Evolutionary conservation across 2,329 filamentous ascomycete species (phyloP).

Genomic region (Fusarium oxysporum): DNA sequence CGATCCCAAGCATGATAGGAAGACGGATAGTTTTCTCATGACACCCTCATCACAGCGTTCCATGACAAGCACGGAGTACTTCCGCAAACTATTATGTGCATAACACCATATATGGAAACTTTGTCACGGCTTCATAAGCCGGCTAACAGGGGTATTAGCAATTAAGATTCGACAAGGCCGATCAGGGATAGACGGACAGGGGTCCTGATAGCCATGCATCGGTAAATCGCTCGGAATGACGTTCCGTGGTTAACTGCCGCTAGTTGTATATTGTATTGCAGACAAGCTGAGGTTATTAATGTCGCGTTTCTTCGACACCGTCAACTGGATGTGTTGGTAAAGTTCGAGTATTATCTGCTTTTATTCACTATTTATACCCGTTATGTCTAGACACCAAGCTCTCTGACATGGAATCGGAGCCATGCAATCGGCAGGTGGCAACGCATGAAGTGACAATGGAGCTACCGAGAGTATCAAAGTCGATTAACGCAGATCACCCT

Average conservation of each 20-base stretch:
- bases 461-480: no score
- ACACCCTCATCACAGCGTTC: not conserved
- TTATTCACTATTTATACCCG: not conserved
- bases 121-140: not conserved
- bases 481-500: accelerated
- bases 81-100: not conserved
- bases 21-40: not conserved
- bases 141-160: not conserved
- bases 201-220: not conserved
- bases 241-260: not conserved
- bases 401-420: no score
- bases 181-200: not conserved
- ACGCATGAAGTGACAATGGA: no score
- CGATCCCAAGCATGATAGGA: no score
- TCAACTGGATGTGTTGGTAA: accelerated
- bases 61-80: not conserved
- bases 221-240: not conserved
- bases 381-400: accelerated
- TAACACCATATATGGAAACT: not conserved
- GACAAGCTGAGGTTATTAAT: accelerated
- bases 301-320: not conserved
- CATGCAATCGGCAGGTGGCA: no score
- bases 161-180: not conserved
- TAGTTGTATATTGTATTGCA: no score
- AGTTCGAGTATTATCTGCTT: no score